Percentiles rank a stretch among this genome's conserved stretches.
phyloP scores from a whole-genome alignment of 2,329 filamentous ascomycete species.

The Paramyrothecium sp. region DNA sequence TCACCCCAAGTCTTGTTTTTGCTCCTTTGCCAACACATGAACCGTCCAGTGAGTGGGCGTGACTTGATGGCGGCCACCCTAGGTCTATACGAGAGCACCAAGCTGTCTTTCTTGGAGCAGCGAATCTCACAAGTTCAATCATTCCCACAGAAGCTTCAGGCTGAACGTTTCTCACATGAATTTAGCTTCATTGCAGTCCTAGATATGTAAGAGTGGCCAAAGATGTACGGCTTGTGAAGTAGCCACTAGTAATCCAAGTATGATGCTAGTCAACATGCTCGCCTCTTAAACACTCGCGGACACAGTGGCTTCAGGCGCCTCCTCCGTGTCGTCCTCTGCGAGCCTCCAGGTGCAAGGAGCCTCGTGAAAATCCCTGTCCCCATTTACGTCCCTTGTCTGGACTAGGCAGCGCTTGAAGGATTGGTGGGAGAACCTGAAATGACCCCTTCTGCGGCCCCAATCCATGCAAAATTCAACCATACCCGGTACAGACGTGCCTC shows the following conservation, averaged over 20 bases:
- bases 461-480: slow-evolving; percentile 10
- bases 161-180: too few species aligned
- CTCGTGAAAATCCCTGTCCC: neutral
- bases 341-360: neutral
- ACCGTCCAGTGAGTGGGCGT: slow-evolving; percentile 1
- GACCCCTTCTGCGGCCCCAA: slow-evolving; percentile 1
- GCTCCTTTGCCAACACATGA: neutral
- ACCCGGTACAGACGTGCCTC: slow-evolving; percentile 6
- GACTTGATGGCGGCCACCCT: slow-evolving; percentile 1
- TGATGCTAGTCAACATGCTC: neutral
- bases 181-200: too few species aligned
- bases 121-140: slow-evolving; percentile 1
- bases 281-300: neutral
- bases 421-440: slow-evolving; percentile 8
- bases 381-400: neutral
- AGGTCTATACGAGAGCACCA: slow-evolving; percentile 1
- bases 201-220: too few species aligned
- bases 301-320: neutral
- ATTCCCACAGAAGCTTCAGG: neutral
- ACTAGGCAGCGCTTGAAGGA: slow-evolving; percentile 8
- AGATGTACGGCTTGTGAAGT: too few species aligned
- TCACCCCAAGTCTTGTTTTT: neutral
- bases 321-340: neutral
- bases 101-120: slow-evolving; percentile 1
- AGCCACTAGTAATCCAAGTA: too few species aligned